Evolutionary conservation across 1,284 basidiomycete genomes (phyloP).

Genomic region (Pseudozyma sp.): DNA sequence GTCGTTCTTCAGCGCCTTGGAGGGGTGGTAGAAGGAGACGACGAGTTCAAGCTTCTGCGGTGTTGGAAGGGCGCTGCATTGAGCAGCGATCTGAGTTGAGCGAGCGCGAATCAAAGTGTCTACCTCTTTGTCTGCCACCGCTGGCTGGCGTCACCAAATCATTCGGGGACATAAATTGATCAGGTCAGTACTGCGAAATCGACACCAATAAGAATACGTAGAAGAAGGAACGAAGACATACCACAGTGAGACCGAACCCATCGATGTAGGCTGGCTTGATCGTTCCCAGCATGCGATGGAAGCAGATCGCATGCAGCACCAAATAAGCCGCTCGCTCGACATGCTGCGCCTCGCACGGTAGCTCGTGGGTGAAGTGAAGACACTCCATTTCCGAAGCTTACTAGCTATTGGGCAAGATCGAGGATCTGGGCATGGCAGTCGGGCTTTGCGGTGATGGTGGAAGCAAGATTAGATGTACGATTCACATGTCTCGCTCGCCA

Average conservation of each 20-base stretch:
- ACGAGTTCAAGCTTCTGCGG: neutral
- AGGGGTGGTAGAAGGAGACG: conserved; percentile 9
- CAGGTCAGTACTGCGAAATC: too few species aligned
- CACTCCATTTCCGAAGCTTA: conserved; percentile 12
- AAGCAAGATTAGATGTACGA: neutral
- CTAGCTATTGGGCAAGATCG: too few species aligned
- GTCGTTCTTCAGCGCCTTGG: neutral
- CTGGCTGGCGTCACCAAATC: conserved; percentile 13
- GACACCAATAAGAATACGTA: too few species aligned
- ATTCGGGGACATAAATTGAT: neutral
- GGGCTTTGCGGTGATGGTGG: neutral
- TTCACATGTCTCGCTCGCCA: too few species aligned
- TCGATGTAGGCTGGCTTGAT: conserved; percentile 23
- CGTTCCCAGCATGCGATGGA: conserved; percentile 40
- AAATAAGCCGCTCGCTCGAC: conserved; percentile 12
- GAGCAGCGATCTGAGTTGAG: conserved; percentile 1
- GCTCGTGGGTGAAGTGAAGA: conserved; percentile 5
- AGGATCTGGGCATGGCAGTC: neutral
- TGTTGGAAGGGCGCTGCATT: neutral
- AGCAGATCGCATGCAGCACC: conserved; percentile 40
- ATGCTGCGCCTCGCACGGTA: conserved; percentile 8
- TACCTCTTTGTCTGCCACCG: conserved; percentile 16
- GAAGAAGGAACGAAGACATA: conserved; percentile 6
- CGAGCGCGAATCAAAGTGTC: conserved; percentile 15
- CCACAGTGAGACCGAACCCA: conserved; percentile 23